Conservation (phyloP, 495 filamentous ascomycete species). For the Talaromyces thailandensis region DNA sequence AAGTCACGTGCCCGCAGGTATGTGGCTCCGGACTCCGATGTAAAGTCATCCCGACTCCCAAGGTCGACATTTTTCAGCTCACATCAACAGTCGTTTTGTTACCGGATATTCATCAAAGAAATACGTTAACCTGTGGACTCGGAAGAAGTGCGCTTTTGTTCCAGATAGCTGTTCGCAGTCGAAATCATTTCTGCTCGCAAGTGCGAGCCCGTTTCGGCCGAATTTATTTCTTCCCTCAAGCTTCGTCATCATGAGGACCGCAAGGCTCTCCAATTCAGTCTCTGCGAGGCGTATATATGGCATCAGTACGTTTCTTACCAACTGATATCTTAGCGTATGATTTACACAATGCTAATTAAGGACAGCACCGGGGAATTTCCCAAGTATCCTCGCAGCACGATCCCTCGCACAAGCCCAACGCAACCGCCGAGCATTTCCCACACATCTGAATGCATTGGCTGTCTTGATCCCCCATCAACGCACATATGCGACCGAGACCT, state of each 20-base stretch:
- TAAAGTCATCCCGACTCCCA: neutral
- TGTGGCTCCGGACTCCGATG: neutral
- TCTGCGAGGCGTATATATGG: neutral
- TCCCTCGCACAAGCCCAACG: conserved; percentile 44
- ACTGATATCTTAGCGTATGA: no score
- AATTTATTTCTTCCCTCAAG: conserved; percentile 20
- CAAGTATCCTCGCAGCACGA: conserved; percentile 26
- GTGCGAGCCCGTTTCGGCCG: conserved; percentile 25
- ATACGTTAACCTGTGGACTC: neutral
- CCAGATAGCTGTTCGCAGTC: neutral
- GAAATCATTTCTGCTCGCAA: conserved; percentile 15
- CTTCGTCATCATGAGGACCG: conserved; percentile 3
- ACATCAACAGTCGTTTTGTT: neutral
- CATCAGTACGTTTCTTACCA: neutral
- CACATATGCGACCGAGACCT: conserved; percentile 63
- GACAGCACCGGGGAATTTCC: conserved; percentile 26
- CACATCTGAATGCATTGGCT: conserved; percentile 53
- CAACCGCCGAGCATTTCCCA: conserved; percentile 47
- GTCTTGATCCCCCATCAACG: conserved; percentile 54
- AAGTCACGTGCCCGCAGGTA: neutral
- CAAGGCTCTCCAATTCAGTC: conserved; percentile 3
- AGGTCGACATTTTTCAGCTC: conserved; percentile 10
- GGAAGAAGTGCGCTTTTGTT: neutral
- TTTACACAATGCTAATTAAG: neutral
- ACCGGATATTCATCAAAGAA: neutral